phyloP scores from a whole-genome alignment of 2,329 filamentous ascomycete species.

The Cercospora citrullina region DNA sequence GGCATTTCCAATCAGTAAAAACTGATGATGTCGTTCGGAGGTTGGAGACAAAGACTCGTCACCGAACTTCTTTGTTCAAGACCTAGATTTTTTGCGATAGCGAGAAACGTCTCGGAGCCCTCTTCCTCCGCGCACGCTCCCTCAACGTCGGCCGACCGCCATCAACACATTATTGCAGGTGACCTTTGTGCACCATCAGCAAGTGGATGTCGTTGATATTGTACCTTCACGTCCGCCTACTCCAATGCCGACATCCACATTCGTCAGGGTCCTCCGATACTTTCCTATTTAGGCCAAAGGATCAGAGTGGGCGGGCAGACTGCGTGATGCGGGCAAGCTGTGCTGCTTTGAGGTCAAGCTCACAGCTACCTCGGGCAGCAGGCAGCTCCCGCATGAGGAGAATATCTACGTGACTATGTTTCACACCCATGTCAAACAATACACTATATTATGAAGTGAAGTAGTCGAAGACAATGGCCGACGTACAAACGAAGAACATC shows the following conservation, averaged over 20 bases:
- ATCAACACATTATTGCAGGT: neutral
- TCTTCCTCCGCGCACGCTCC: neutral
- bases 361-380: neutral
- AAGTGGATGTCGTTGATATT: neutral
- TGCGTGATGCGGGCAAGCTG: neutral
- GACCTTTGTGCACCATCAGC: neutral
- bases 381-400: neutral
- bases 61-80: neutral
- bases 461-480: neutral
- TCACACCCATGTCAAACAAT: neutral
- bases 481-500: neutral
- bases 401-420: neutral
- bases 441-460: neutral
- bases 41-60: neutral
- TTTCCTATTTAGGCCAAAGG: neutral
- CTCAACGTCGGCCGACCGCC: neutral
- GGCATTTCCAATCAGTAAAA: neutral
- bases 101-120: neutral
- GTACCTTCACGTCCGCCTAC: neutral
- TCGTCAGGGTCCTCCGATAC: neutral
- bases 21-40: neutral
- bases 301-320: neutral
- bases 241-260: neutral
- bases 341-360: neutral
- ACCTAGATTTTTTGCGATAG: neutral